Conservation (phyloP, 768 basidiomycete genomes). For the Boletus huronensis region DNA sequence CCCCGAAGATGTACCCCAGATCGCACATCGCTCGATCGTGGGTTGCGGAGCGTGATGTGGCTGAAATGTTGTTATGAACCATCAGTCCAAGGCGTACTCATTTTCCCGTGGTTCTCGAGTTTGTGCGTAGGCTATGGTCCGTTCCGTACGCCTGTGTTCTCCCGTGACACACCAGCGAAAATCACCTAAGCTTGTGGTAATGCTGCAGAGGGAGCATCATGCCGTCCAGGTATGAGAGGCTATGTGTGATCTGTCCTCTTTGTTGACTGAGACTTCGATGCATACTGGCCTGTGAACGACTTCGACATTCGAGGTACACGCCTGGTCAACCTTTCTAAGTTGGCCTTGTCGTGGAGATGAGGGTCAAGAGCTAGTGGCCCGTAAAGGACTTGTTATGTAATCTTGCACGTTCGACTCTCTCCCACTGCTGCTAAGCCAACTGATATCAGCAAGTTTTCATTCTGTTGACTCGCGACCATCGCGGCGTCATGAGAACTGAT, state of each 20-base stretch:
- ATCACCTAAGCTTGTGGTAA: neutral
- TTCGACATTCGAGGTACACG: neutral
- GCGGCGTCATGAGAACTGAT: neutral
- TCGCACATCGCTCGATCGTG: neutral
- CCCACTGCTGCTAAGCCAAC: neutral
- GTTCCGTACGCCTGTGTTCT: neutral
- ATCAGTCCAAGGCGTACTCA: neutral
- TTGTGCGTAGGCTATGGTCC: neutral
- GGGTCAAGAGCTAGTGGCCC: neutral
- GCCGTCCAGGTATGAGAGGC: too few relatives aligned
- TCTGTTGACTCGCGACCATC: neutral
- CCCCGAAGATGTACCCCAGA: neutral
- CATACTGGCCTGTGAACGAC: neutral
- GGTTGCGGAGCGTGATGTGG: neutral
- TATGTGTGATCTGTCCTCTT: too few relatives aligned
- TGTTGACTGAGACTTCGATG: too few relatives aligned
- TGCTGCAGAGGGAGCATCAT: neutral
- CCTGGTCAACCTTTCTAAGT: neutral
- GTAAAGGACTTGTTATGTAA: too few relatives aligned
- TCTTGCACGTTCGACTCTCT: neutral
- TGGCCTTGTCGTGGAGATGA: neutral
- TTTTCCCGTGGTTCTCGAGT: too few relatives aligned
- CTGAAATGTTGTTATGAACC: neutral
- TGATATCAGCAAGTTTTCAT: neutral
- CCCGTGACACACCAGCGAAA: neutral